Evolutionary conservation across 257 asterid genomes (phyloP).

Genomic region (Phtheirospermum japonicum): DNA sequence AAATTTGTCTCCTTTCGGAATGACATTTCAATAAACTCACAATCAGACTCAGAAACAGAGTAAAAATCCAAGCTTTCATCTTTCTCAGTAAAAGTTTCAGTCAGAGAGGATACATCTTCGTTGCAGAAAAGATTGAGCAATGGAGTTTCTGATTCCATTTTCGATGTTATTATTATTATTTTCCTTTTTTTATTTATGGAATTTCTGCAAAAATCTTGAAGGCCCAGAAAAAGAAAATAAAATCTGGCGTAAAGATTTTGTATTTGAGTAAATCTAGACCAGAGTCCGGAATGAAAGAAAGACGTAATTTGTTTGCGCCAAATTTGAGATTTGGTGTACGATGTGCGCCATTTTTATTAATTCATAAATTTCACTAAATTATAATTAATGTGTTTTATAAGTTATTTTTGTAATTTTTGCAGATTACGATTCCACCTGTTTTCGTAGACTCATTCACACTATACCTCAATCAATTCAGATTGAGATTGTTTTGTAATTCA

Average conservation of each 20-base stretch:
- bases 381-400: no score
- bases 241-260: conserved; percentile 1
- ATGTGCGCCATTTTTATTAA: neutral
- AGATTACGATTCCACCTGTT: no score
- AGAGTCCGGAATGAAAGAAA: conserved; percentile 10
- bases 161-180: neutral
- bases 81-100: neutral
- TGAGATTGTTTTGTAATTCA: no score
- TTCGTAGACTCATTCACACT: no score
- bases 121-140: conserved; percentile 36
- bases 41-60: conserved; percentile 32
- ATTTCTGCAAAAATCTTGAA: conserved; percentile 10
- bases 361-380: no score
- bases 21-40: conserved; percentile 31
- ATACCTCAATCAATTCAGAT: no score
- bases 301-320: conserved; percentile 31
- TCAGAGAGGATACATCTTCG: conserved; percentile 35
- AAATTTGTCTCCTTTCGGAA: conserved; percentile 26
- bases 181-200: no score
- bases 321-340: conserved; percentile 26
- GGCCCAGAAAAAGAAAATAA: neutral
- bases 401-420: no score
- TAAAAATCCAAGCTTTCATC: conserved; percentile 19
- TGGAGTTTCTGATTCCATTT: conserved; percentile 29
- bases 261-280: conserved; percentile 33